Conservation (phyloP, 2,329 filamentous ascomycete species). For the Boeremia exigua region DNA sequence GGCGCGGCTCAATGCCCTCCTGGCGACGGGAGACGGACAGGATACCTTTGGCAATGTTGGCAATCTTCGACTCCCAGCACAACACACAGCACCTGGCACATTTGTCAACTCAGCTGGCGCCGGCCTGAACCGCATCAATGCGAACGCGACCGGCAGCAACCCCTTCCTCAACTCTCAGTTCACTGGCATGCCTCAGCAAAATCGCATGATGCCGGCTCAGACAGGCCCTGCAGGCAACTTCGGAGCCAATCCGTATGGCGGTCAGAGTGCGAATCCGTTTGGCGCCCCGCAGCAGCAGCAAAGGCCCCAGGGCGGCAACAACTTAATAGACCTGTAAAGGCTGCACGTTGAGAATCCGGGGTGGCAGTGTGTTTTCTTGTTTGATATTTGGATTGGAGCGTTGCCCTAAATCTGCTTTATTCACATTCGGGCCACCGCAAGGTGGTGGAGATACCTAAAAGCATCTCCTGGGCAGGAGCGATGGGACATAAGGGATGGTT, state of each 20-base stretch:
- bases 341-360: background rate
- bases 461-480: slow-evolving; percentile 14
- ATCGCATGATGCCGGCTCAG: slow-evolving; percentile 55
- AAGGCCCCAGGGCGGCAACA: slow-evolving; percentile 58
- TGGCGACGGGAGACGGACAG: slow-evolving; percentile 87
- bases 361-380: slow-evolving; percentile 21
- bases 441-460: slow-evolving; percentile 22
- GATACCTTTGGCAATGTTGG: slow-evolving; percentile 99
- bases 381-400: slow-evolving; percentile 30
- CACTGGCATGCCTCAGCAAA: slow-evolving; percentile 68
- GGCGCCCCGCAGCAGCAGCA: slow-evolving; percentile 54
- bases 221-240: slow-evolving; percentile 58
- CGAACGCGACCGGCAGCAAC: slow-evolving; percentile 76
- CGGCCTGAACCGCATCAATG: slow-evolving; percentile 75
- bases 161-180: slow-evolving; percentile 87
- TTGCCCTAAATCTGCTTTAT: slow-evolving; percentile 17
- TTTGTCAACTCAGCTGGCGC: slow-evolving; percentile 95
- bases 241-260: slow-evolving; percentile 52
- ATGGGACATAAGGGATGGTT: slow-evolving; percentile 10
- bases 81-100: slow-evolving; percentile 93
- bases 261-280: slow-evolving; percentile 61
- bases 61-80: slow-evolving; percentile 90
- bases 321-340: slow-evolving; percentile 65
- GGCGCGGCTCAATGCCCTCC: slow-evolving; percentile 82
- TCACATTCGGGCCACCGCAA: slow-evolving; percentile 18